Percentiles rank a stretch among this genome's conserved stretches.
Conservation (phyloP, 768 basidiomycete species). For the Leccinellum rugosiceps region DNA sequence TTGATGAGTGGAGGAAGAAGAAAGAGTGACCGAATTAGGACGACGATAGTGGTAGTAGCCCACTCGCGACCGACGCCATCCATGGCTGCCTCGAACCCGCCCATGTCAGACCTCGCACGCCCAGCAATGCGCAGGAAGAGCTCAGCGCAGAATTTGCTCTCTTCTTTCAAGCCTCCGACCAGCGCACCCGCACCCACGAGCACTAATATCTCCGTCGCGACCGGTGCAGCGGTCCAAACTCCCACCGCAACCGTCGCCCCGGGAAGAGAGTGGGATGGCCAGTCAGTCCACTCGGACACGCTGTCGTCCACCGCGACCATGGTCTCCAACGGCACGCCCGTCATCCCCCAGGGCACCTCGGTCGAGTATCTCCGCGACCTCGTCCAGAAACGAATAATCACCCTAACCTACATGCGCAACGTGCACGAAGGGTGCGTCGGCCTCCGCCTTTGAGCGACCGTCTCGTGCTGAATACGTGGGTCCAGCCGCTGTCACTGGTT, state of each 20-base stretch:
- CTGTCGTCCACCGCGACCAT: conserved; percentile 38
- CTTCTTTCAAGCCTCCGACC: conserved; percentile 55
- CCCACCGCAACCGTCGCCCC: conserved; percentile 38
- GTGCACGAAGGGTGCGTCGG: conserved; percentile 78
- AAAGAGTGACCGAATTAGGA: conserved; percentile 18
- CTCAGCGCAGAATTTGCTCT: conserved; percentile 79
- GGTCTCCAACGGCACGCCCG: conserved; percentile 33
- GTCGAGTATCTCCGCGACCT: conserved; percentile 77
- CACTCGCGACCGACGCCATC: conserved; percentile 3
- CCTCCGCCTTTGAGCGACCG: background rate
- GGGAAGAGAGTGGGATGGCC: conserved; percentile 68
- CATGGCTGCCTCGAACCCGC: conserved; percentile 24
- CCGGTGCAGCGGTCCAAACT: conserved; percentile 34
- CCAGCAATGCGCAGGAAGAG: conserved; percentile 81
- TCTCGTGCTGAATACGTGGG: background rate
- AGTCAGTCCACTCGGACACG: conserved; percentile 56
- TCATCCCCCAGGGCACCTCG: conserved; percentile 58
- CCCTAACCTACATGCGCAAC: conserved; percentile 79
- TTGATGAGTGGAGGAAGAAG: conserved; percentile 11
- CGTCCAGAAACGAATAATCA: conserved; percentile 80
- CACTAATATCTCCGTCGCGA: conserved; percentile 31
- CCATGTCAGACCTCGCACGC: conserved; percentile 35
- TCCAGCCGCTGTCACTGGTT: conserved; percentile 81
- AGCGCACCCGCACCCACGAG: conserved; percentile 28
- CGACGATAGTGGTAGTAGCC: background rate